Base-by-base conservation (phyloP, 176 grass and related monocot genomes). In the Cenchrus fungigraminus region DNA sequence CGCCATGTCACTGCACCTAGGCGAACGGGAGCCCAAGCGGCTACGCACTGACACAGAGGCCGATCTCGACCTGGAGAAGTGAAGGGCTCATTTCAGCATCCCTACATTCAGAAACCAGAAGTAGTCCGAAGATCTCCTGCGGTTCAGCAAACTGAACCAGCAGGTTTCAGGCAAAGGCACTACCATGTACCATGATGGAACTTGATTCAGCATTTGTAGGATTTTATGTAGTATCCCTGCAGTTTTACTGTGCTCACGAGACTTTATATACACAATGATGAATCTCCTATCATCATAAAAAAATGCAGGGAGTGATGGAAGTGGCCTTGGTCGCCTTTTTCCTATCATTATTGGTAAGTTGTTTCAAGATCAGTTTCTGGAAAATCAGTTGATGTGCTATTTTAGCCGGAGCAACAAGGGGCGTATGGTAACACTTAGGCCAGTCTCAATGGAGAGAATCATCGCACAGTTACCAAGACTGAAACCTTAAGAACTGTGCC, bases 1-100 rank as follows among this genome's bases (percentile, higher is more conserved):
- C 3, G 94, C 79, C 59, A 91, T 94, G 84, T 95, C 82, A 8
- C 90, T 98, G 57, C 87, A 96, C 54, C 83, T 98, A 77, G 91
- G 97, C 6, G 96, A 98, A 66, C 86, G 90, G 75, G 91, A 92
- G 83, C 88, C 74, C 49, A 98, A 98, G 82, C 78, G 90, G 78
- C 89, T 79, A 40, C 87, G 87, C 6, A 46, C 62, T 0, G 89
- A 89, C 57, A 74, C 86, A 43, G 87, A 78, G 74, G 51, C 60
- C 3, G 71, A 81, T 73, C 60, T 92, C 0, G 91, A 95, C 82
- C 84, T 91, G 91, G 86, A 93, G 53, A 88, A 90, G 66, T 94
- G 79, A 93, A 80, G 34, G 2, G 12, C 75, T n/a, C 51, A 29
- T 74, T 78, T 65, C 10, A 45, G 51, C 8, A 20, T 44, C 86